Evolutionary conservation across 768 basidiomycete genomes (phyloP).

Genomic region (Udeniomyces megalosporus): DNA sequence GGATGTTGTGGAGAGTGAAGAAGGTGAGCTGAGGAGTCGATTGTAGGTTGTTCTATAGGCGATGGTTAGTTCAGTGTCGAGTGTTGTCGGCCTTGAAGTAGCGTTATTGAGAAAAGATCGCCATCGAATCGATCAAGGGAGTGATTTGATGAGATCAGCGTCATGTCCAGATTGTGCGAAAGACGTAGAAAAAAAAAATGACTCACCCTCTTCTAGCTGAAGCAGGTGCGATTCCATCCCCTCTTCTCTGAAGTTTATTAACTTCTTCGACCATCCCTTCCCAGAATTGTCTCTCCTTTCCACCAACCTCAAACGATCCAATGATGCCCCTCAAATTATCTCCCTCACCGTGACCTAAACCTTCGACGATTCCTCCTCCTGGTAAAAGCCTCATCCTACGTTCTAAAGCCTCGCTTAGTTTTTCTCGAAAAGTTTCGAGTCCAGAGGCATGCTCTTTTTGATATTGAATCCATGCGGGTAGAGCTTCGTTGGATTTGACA

Average conservation of each 20-base stretch:
- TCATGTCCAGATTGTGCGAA: too few species aligned
- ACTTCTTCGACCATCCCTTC: constrained; percentile 5
- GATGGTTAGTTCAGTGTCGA: constrained; percentile 1
- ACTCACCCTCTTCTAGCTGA: background rate
- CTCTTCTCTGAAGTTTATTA: constrained; percentile 2
- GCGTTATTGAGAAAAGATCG: background rate
- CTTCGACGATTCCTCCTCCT: background rate
- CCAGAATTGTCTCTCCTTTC: background rate
- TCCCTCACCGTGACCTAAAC: background rate
- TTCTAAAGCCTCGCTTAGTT: background rate
- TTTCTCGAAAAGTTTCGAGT: background rate
- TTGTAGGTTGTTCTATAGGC: background rate
- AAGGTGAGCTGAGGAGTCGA: background rate
- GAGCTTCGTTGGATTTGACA: constrained; percentile 6
- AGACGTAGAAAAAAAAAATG: background rate
- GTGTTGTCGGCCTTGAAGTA: background rate
- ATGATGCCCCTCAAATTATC: background rate
- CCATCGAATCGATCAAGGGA: background rate
- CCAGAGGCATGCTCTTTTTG: background rate
- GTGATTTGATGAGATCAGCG: background rate
- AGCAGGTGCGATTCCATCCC: constrained; percentile 7
- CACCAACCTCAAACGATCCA: background rate
- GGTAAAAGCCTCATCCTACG: background rate
- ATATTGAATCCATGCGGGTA: constrained; percentile 11
- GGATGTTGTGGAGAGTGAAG: too few species aligned